Base-by-base conservation (phyloP, 768 basidiomycete species). In the Agaricus subrufescens region DNA sequence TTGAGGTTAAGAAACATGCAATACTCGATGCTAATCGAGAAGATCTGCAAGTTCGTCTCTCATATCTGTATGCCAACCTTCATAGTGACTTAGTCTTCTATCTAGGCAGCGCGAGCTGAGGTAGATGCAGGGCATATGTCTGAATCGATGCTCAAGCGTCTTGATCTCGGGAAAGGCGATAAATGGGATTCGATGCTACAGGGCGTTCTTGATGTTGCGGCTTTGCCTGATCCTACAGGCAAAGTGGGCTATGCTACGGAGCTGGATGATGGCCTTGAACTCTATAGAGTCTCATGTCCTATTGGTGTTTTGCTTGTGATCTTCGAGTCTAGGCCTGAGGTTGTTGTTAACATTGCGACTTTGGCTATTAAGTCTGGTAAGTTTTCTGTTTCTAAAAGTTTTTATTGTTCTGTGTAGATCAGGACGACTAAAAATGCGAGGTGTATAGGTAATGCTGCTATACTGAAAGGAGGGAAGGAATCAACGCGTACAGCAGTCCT, bases 381-480 rank as follows among this genome's bases (percentile, higher is more conserved):
- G 83, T 65, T 19, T 48, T 48, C 4, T 10, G 27, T 46, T 27
- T 25, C n/a, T n/a, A n/a, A n/a, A n/a, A n/a, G 8, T n/a, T 31
- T 12, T 27, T 15, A 12, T 47, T 4, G 7, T 11, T 34, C 34
- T 8, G 7, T 8, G 7, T 34, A 34, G 34, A 6, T 1, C 34
- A 7, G 34, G 34, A 34, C 1, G 11, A 31, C 31, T 3, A 34
- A 34, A 19, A 8, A 34, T 3, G 5, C 11, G 34, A 34, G 2
- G 1, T 34, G 7, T 4, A n/a, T 61, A 97, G 96, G 96, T 1
- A 99, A 99, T 67, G 89, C 94, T 23, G 96, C 95, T 8, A 98
- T 99, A 56, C 73, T 98, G 30, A 98, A 99, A 71, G 96, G 97
- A 9, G 97, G 97, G 5, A 98, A 96, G 67, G 97, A 99, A 68